phyloP scores from a whole-genome alignment of 805 yeast genomes.

The Lipomyces anomalus region DNA sequence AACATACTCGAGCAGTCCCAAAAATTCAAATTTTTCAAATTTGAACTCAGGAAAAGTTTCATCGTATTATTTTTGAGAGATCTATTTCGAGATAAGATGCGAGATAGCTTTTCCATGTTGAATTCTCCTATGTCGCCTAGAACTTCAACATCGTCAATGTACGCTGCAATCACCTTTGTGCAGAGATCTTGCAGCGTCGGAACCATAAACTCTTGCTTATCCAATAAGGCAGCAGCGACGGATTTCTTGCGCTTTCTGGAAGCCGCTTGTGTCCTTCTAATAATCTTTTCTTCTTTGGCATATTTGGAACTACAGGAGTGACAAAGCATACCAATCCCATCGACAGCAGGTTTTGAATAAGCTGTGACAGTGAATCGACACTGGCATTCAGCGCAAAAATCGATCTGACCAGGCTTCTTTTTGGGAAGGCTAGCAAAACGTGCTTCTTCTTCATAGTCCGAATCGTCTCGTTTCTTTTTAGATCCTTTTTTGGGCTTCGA shows the following conservation, averaged over 20 bases:
- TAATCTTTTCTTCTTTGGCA: conserved; percentile 41
- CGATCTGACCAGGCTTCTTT: conserved; percentile 35
- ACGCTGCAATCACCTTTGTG: conserved; percentile 56
- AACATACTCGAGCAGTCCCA: conserved; percentile 86
- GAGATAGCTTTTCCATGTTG: conserved; percentile 65
- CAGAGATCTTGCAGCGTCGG: conserved; percentile 81
- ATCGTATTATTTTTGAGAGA: conserved; percentile 69
- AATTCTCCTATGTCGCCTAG: conserved; percentile 80
- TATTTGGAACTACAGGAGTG: conserved; percentile 55
- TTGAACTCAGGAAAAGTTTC: conserved; percentile 63
- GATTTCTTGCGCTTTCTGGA: conserved; percentile 71
- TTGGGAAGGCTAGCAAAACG: conserved; percentile 5
- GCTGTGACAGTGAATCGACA: conserved; percentile 55
- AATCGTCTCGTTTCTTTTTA: conserved; percentile 15
- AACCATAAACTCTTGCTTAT: conserved; percentile 55
- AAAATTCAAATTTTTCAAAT: conserved; percentile 54
- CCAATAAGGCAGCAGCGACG: conserved; percentile 77
- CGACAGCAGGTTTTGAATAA: conserved; percentile 47
- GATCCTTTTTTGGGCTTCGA: conserved; percentile 1
- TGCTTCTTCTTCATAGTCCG: conserved; percentile 18
- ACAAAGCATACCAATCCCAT: conserved; percentile 46
- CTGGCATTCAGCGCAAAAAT: conserved; percentile 59
- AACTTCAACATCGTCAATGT: conserved; percentile 69
- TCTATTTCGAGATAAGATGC: conserved; percentile 75
- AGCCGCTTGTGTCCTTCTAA: conserved; percentile 47